Conservation (phyloP, 1,139 yeast species). For the Zygosaccharomyces sapae region DNA sequence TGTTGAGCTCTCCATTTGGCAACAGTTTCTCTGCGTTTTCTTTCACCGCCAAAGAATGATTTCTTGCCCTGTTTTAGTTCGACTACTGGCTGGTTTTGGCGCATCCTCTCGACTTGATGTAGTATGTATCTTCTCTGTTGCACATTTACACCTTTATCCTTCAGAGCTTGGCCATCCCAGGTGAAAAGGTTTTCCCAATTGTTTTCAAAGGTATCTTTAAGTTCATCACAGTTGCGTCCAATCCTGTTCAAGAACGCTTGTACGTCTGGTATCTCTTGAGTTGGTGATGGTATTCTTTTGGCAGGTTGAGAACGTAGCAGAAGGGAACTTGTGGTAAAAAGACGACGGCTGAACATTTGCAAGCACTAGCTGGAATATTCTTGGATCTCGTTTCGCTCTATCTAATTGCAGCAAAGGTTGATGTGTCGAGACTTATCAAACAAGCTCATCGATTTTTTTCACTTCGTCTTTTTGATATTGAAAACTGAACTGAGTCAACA, state of each 20-base stretch:
- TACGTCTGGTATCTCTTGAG: conserved; percentile 62
- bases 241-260: conserved; percentile 64
- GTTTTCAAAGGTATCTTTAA: conserved; percentile 64
- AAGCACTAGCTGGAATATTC: neutral
- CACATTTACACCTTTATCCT: conserved; percentile 75
- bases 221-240: conserved; percentile 71
- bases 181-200: conserved; percentile 66
- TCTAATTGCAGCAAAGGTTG: neutral
- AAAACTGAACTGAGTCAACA: neutral
- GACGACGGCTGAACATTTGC: conserved; percentile 22
- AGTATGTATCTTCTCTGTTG: conserved; percentile 64
- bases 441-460: conserved; percentile 2
- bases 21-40: conserved; percentile 63
- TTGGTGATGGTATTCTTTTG: conserved; percentile 43
- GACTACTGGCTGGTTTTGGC: conserved; percentile 54
- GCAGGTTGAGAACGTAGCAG: conserved; percentile 15
- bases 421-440: neutral
- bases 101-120: conserved; percentile 41
- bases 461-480: neutral
- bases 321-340: conserved; percentile 14
- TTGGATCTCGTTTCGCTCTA: neutral
- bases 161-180: conserved; percentile 55
- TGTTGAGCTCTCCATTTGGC: conserved; percentile 65
- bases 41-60: conserved; percentile 81
- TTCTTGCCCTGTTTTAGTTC: conserved; percentile 67